Base-by-base conservation (phyloP, 768 basidiomycete species). In the Tricholoma matsutake region DNA sequence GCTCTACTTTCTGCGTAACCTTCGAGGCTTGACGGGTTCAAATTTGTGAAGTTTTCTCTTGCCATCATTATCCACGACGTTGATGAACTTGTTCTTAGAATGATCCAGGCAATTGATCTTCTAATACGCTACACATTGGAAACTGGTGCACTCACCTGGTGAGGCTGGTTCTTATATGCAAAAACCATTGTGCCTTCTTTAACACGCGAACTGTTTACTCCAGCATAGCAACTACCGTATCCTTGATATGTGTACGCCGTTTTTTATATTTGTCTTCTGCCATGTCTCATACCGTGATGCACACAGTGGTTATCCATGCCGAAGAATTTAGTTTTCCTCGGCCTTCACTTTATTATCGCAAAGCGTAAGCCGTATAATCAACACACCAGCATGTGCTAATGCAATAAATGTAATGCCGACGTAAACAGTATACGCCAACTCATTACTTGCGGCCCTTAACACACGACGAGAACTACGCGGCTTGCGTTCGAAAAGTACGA, bases 291-390 rank as follows among this genome's bases (percentile, higher is more conserved):
- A 14, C 29, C 6, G 34, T 16, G 4, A 4, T 14, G 28, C 32
- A 18, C 14, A 16, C 63, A 77, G 76, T 82, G 81, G 81, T 66
- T 82, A 14, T 57, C 68, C 7, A 77, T 82, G 76, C 75, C 79
- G 4, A 55, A 63, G 22, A 81, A 77, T 59, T 70, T 78, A 3
- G 63, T 81, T 14, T 80, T 81, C 58, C 75, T 82, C 65, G 78
- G 78, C 9, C 64, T 82, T 8, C 80, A 82, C 62, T 81, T 82
- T 58, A 70, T 81, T n/a, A 82, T 82, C 54, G 73, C 72, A 43
- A 82, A 82, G 63, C 59, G 81, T 82, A 58, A 56, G 79, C 65
- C n/a, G 10, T 52, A 25, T 25, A 25, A 25, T 25, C 22, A 25
- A 25, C 22, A 25, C 3, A 3, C 22, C 22, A 25, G 22, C 22